Base-by-base conservation (phyloP, 176 grass and related monocot genomes). In the Dendrocalamus sinicus region DNA sequence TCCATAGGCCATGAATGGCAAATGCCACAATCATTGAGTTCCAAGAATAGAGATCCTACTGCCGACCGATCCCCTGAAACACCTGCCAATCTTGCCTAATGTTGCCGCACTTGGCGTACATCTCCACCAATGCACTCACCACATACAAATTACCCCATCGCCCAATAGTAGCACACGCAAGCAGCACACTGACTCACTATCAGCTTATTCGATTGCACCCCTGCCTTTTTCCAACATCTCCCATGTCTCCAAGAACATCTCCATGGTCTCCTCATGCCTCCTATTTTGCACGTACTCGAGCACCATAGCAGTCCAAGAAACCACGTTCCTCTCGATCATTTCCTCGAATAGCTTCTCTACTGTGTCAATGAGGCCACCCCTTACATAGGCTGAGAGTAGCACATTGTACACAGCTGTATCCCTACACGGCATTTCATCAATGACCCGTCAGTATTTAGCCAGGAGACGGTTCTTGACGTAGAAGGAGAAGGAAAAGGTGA, bases 1-100 rank as follows among this genome's bases (percentile, higher is more conserved):
- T 84, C 88, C 93, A 95, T 1, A 71, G 75, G 3, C 90, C 93
- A 82, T 95, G 93, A 46, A 95, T 73, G 2, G 90, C 88, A 19
- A 95, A 86, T 13, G 88, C 93, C 90, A 92, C 79, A 60, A 98
- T 89, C 96, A 98, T 93, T 4, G 96, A 87, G 86, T 98, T 98
- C 93, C 93, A 98, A 59, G 91, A 95, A 76, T 88, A 92, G 74
- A 95, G 81, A 80, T 95, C 93, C 73, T 81, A 88, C 37, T 5
- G 46, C 16, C 0, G 8, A n/a, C 86, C 84, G 5, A 95, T 94
- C 32, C 65, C 80, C 66, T 91, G 81, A 79, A 98, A 98, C 78
- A 98, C 89, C 55, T 54, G 57, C 87, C 91, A 83, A 37, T 92
- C 87, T 41, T 45, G 87, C 1, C 4, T 63, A 41, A 97, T 84